These are phyloP conservation scores for Apophysomyces ossiformis DNA, from an alignment of 371 early-diverging fungal species.

Conservation along the genomic window DNA sequence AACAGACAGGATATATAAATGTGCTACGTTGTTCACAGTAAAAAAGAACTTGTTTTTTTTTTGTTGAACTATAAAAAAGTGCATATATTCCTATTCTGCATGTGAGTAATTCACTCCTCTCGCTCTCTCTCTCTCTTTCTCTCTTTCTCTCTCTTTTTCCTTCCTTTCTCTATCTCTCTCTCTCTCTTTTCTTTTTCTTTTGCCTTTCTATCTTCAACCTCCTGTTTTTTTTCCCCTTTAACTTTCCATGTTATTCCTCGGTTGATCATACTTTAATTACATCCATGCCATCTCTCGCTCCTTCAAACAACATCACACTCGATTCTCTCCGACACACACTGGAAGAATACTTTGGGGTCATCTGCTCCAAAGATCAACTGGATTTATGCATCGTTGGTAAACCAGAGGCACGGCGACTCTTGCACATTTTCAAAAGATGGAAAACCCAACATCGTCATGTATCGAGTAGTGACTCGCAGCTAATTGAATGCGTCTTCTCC, in stretches of 20 bases:
- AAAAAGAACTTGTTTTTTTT: constrained; percentile 4
- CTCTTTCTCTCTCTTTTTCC: background rate
- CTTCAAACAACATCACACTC: background rate
- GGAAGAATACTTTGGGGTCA: constrained; percentile 27
- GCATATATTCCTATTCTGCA: constrained; percentile 1
- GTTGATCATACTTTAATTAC: background rate
- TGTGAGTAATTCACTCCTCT: background rate
- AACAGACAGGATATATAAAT: background rate
- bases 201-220: no score
- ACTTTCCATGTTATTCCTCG: background rate
- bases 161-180: background rate
- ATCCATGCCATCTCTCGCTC: background rate
- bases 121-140: background rate
- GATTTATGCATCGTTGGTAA: constrained; percentile 30
- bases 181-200: no score
- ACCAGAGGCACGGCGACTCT: constrained; percentile 29
- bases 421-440: constrained; percentile 27
- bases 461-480: constrained; percentile 20
- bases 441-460: constrained; percentile 20
- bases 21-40: constrained; percentile 6
- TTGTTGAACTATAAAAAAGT: background rate
- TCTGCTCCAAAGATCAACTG: constrained; percentile 36
- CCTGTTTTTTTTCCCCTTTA: background rate
- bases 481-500: constrained; percentile 31
- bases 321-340: constrained; percentile 10